Evolutionary conservation across 306 rosid species (phyloP).

Genomic region (Ziziphus jujuba): DNA sequence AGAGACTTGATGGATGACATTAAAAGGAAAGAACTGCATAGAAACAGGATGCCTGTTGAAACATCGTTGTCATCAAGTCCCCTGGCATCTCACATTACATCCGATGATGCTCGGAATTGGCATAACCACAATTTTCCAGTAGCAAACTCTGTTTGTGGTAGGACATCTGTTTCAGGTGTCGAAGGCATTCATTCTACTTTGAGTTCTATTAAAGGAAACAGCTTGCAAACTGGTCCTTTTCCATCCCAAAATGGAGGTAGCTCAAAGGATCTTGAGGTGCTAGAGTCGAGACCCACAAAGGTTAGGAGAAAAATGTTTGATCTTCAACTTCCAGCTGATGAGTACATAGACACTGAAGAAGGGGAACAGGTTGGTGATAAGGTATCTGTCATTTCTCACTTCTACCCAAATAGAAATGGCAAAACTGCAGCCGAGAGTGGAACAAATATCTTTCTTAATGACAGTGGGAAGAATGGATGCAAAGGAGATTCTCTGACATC

Average conservation of each 20-base stretch:
- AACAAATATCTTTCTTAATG: slow-evolving; percentile 36
- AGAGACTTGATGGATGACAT: slow-evolving; percentile 83
- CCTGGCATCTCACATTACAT: slow-evolving; percentile 62
- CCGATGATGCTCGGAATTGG: slow-evolving; percentile 62
- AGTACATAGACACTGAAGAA: slow-evolving; percentile 75
- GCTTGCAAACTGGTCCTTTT: slow-evolving; percentile 41
- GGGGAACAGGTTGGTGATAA: slow-evolving; percentile 71
- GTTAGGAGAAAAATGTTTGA: slow-evolving; percentile 76
- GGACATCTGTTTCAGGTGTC: slow-evolving; percentile 49
- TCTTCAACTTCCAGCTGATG: slow-evolving; percentile 92
- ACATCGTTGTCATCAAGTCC: slow-evolving; percentile 62
- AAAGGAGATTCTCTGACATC: slow-evolving; percentile 49
- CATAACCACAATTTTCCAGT: slow-evolving; percentile 49
- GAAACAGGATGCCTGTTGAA: slow-evolving; percentile 52
- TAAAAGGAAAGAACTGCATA: slow-evolving; percentile 56
- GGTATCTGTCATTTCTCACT: slow-evolving; percentile 35
- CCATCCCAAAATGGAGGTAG: slow-evolving; percentile 58
- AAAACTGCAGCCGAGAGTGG: slow-evolving; percentile 40
- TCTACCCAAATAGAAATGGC: slow-evolving; percentile 43
- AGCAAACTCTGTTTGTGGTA: slow-evolving; percentile 49
- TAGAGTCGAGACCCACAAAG: slow-evolving; percentile 76
- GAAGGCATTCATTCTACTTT: slow-evolving; percentile 72
- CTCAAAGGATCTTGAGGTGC: slow-evolving; percentile 64
- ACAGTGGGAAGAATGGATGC: slow-evolving; percentile 40
- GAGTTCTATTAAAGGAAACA: slow-evolving; percentile 52